Evolutionary conservation across 2,329 filamentous ascomycete species (phyloP).

Genomic region (Monosporascus sp.): DNA sequence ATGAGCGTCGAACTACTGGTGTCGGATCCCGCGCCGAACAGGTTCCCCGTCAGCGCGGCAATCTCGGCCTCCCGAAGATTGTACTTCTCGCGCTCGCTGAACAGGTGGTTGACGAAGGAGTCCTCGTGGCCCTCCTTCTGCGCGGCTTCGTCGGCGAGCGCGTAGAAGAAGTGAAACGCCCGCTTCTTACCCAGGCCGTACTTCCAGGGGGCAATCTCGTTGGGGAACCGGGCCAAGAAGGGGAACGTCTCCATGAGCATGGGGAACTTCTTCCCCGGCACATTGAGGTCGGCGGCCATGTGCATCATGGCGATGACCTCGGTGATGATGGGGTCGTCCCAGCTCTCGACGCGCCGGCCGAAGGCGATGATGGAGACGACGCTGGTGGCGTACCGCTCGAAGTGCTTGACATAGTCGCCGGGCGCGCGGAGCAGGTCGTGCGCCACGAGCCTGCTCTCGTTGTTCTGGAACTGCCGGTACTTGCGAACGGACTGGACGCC

Average conservation of each 20-base stretch:
- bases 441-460: conserved; percentile 52
- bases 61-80: conserved; percentile 38
- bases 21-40: conserved; percentile 44
- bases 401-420: conserved; percentile 44
- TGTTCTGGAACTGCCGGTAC: conserved; percentile 49
- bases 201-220: conserved; percentile 45
- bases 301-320: conserved; percentile 56
- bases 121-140: conserved; percentile 28
- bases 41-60: conserved; percentile 39
- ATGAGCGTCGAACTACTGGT: conserved; percentile 41
- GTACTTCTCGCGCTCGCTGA: conserved; percentile 41
- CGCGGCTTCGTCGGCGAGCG: conserved; percentile 43
- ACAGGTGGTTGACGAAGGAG: conserved; percentile 41
- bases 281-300: conserved; percentile 49
- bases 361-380: conserved; percentile 53
- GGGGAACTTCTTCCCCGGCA: conserved; percentile 47
- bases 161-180: conserved; percentile 45
- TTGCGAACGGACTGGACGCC: conserved; percentile 49
- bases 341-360: conserved; percentile 44
- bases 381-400: conserved; percentile 48
- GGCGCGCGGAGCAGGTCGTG: conserved; percentile 40
- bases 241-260: conserved; percentile 54
- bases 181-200: conserved; percentile 41
- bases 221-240: conserved; percentile 41
- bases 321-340: conserved; percentile 50